Percentiles rank a stretch among this genome's conserved stretches.
phyloP scores from a whole-genome alignment of 768 basidiomycete species.

The Glaciozyma martinii region DNA sequence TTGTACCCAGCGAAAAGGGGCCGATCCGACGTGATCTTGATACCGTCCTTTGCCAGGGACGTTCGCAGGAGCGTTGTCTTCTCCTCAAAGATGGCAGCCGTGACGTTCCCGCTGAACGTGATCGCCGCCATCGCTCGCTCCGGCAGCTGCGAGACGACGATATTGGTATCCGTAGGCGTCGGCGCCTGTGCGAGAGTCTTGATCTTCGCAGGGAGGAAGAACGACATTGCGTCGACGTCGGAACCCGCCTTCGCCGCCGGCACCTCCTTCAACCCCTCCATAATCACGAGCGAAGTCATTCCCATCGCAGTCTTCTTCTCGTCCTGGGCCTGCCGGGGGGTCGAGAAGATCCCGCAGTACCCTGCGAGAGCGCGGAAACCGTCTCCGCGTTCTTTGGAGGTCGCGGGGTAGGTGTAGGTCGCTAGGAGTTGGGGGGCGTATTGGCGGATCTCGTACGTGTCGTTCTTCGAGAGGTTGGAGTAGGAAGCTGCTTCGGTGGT shows the following conservation, averaged over 20 bases:
- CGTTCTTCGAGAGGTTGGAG: no score
- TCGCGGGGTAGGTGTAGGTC: neutral
- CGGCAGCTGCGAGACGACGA: neutral
- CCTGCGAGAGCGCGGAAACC: neutral
- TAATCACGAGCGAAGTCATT: neutral
- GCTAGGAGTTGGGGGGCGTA: neutral
- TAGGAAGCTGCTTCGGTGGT: no score
- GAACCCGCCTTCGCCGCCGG: no score
- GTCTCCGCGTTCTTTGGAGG: neutral
- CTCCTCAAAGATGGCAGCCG: neutral
- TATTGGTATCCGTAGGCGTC: neutral
- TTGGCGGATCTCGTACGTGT: neutral
- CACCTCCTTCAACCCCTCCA: neutral
- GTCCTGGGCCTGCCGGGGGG: neutral
- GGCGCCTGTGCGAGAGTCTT: neutral
- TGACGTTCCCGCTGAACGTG: neutral
- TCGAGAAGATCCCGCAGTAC: neutral
- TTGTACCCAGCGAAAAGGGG: neutral
- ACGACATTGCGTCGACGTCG: neutral
- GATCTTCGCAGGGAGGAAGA: neutral
- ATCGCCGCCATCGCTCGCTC: neutral
- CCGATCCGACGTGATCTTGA: neutral
- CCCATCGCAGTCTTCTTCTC: neutral
- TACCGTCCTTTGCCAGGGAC: neutral
- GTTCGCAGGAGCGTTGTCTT: neutral